These are phyloP conservation scores for Mentha longifolia DNA, from an alignment of 257 asterid genomes.

Conservation along the genomic window DNA sequence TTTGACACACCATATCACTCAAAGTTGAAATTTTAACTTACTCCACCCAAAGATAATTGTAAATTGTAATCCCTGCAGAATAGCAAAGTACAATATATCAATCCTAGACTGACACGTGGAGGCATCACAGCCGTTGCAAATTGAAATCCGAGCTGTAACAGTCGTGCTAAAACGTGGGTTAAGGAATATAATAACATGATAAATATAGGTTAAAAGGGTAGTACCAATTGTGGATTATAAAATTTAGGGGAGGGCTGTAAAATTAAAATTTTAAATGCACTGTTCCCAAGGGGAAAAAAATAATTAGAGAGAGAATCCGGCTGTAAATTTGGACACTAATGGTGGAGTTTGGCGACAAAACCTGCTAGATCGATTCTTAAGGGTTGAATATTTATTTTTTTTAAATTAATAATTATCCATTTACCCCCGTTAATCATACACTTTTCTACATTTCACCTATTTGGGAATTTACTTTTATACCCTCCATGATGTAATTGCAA, in stretches of 20 bases:
- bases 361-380: conserved; percentile 73
- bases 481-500: conserved; percentile 12
- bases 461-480: neutral
- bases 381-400: conserved; percentile 36
- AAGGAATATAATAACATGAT: conserved; percentile 87
- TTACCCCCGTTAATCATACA: neutral
- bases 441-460: neutral
- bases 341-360: conserved; percentile 68
- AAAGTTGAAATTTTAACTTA: conserved; percentile 21
- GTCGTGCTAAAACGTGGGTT: conserved; percentile 94
- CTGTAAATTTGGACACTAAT: conserved; percentile 73
- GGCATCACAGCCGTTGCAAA: conserved; percentile 43
- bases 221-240: conserved; percentile 37
- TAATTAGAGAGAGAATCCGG: conserved; percentile 56
- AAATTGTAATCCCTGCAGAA: neutral
- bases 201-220: conserved; percentile 31
- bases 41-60: neutral
- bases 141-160: conserved; percentile 73
- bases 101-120: conserved; percentile 44
- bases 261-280: conserved; percentile 25
- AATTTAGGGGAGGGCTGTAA: conserved; percentile 6
- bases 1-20: conserved; percentile 10
- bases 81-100: neutral
- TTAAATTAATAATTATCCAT: conserved; percentile 7
- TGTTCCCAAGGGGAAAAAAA: conserved; percentile 51